Percentiles rank a stretch among this genome's conserved stretches.
Evolutionary conservation across 2,329 filamentous ascomycete species (phyloP).

Genomic region (Gyromitra esculenta): DNA sequence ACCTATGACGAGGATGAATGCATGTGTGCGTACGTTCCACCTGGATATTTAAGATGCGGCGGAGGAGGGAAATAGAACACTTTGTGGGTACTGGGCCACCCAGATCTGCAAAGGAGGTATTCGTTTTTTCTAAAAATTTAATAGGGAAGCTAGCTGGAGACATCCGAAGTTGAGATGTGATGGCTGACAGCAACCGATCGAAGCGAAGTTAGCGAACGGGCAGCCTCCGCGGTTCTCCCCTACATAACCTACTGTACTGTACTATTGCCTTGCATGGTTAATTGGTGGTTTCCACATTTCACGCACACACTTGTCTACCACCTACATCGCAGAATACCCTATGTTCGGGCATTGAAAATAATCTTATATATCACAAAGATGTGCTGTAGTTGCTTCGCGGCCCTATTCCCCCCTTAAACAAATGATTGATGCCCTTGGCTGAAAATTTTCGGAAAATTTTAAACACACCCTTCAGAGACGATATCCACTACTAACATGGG

Average conservation of each 20-base stretch:
- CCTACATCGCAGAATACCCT: constrained; percentile 10
- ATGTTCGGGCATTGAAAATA: background rate
- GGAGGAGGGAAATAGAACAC: constrained; percentile 2
- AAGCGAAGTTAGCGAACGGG: constrained; percentile 33
- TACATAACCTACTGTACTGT: constrained; percentile 15
- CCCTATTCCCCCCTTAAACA: constrained; percentile 22
- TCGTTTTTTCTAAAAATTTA: constrained; percentile 6
- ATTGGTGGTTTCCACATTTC: constrained; percentile 28
- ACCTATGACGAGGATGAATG: constrained; percentile 26
- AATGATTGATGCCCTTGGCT: constrained; percentile 6
- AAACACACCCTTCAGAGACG: constrained; percentile 26
- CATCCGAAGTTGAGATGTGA: constrained; percentile 34
- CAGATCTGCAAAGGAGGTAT: constrained; percentile 19
- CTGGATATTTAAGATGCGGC: constrained; percentile 40
- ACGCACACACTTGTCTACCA: constrained; percentile 32
- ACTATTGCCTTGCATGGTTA: constrained; percentile 24
- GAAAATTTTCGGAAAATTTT: constrained; percentile 23
- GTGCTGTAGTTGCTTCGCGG: constrained; percentile 14
- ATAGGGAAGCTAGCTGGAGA: constrained; percentile 15
- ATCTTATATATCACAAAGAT: constrained; percentile 39
- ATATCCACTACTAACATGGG: background rate
- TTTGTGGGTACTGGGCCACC: constrained; percentile 29
- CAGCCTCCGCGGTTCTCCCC: constrained; percentile 20
- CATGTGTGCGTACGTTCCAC: constrained; percentile 3
- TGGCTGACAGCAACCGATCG: constrained; percentile 25